Percentiles rank a stretch among this genome's conserved stretches.
phyloP scores from a whole-genome alignment of 257 asterid species.

The Sherardia arvensis region DNA sequence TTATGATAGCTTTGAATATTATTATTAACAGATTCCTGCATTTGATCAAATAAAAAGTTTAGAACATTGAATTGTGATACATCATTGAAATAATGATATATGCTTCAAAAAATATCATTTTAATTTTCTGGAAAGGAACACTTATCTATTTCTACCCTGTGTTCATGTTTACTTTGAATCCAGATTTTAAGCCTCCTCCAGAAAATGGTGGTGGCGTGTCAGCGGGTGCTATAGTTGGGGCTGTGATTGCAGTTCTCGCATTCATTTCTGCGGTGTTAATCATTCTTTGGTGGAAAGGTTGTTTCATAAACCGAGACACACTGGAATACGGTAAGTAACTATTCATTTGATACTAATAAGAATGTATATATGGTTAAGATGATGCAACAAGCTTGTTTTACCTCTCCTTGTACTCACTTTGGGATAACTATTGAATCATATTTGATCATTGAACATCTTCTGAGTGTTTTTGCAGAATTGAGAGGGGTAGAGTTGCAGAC shows the following conservation, averaged over 20 bases:
- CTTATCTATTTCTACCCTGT: too few species aligned
- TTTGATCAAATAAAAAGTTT: too few species aligned
- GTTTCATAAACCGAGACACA: constrained; percentile 20
- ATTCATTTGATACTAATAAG: too few species aligned
- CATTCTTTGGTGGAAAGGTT: constrained; percentile 60
- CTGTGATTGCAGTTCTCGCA: constrained; percentile 34
- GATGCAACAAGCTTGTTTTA: too few species aligned
- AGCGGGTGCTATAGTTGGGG: constrained; percentile 39
- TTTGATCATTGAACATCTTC: too few species aligned
- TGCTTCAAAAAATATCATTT: background rate
- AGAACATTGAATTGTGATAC: too few species aligned
- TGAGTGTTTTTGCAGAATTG: constrained; percentile 6
- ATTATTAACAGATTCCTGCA: too few species aligned
- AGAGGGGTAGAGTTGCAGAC: constrained; percentile 45
- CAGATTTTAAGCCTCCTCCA: constrained; percentile 39
- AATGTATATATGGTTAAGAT: too few species aligned
- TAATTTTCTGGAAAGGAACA: background rate
- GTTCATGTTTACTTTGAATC: too few species aligned
- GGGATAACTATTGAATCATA: too few species aligned
- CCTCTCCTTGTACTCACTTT: too few species aligned
- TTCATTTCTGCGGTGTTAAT: constrained; percentile 21
- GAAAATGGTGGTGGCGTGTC: constrained; percentile 24
- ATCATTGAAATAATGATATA: background rate
- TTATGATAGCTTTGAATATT: background rate
- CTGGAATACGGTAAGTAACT: constrained; percentile 33